Percentiles rank a stretch among this genome's conserved stretches.
Evolutionary conservation across 2,329 filamentous ascomycete species (phyloP).

Genomic region (Tolypocladium amazonense): DNA sequence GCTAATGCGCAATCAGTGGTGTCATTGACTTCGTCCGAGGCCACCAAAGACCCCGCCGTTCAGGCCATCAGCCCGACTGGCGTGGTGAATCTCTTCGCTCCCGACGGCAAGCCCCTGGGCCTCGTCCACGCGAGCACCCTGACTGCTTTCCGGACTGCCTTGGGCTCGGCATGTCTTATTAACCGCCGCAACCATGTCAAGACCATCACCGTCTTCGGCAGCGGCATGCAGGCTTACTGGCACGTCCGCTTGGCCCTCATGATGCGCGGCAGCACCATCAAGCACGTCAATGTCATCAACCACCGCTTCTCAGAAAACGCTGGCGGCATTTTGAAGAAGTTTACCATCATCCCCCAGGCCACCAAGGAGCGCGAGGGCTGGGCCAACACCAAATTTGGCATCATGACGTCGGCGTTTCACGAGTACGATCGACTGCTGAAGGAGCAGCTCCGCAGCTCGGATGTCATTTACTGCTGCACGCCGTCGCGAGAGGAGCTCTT

Average conservation of each 20-base stretch:
- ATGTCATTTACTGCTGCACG: slow-evolving; percentile 84
- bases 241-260: slow-evolving; percentile 77
- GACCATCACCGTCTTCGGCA: slow-evolving; percentile 75
- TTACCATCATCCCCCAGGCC: slow-evolving; percentile 30
- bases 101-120: slow-evolving; percentile 51
- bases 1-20: slow-evolving; percentile 36
- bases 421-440: slow-evolving; percentile 58
- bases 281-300: slow-evolving; percentile 75
- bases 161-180: slow-evolving; percentile 59
- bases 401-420: slow-evolving; percentile 59
- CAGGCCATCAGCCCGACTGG: slow-evolving; percentile 44
- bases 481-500: slow-evolving; percentile 68
- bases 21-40: slow-evolving; percentile 40
- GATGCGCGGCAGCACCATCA: slow-evolving; percentile 59
- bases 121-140: slow-evolving; percentile 64
- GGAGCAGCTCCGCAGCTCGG: slow-evolving; percentile 59
- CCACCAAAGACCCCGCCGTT: slow-evolving; percentile 14
- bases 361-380: slow-evolving; percentile 51
- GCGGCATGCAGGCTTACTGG: slow-evolving; percentile 89
- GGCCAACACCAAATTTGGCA: slow-evolving; percentile 53
- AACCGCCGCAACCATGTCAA: slow-evolving; percentile 57
- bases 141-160: slow-evolving; percentile 71
- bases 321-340: slow-evolving; percentile 36
- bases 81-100: slow-evolving; percentile 57
- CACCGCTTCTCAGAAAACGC: slow-evolving; percentile 54